These are phyloP conservation scores for Styphnolobium japonicum DNA, from an alignment of 306 rosid genomes.

Conservation along the genomic window DNA sequence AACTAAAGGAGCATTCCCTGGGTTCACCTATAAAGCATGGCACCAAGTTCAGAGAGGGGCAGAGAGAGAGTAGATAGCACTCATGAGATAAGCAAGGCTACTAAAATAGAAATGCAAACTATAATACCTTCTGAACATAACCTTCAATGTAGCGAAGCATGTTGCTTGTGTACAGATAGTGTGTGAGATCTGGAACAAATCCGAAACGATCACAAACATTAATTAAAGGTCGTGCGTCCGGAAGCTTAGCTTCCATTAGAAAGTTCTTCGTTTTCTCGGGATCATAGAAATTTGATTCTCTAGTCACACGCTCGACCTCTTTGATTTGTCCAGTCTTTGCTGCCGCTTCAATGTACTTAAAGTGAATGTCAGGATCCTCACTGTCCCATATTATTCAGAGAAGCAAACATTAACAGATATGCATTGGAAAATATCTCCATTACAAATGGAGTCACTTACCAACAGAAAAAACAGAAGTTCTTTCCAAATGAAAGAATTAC, in stretches of 20 bases:
- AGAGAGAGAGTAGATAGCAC: conserved; percentile 8
- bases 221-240: conserved; percentile 95
- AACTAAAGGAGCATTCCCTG: conserved; percentile 96
- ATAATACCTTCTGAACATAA: conserved; percentile 92
- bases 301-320: conserved; percentile 98
- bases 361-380: conserved; percentile 99
- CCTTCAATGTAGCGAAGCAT: conserved; percentile 99
- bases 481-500: conserved; percentile 37
- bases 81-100: neutral
- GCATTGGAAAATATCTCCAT: neutral
- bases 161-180: conserved; percentile 88
- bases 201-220: conserved; percentile 99
- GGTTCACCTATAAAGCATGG: conserved; percentile 71
- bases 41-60: neutral
- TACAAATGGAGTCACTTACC: neutral
- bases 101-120: neutral
- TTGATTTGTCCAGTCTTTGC: conserved; percentile 99
- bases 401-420: conserved; percentile 20
- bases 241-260: conserved; percentile 96
- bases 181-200: conserved; percentile 98
- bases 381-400: conserved; percentile 47
- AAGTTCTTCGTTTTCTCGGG: conserved; percentile 95
- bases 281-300: conserved; percentile 98
- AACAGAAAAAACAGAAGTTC: neutral
- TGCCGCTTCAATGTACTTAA: conserved; percentile 97